Percentiles rank a stretch among this genome's conserved stretches.
Conservation (phyloP, 164 flowering plant species). For the Dillenia turbinata region DNA sequence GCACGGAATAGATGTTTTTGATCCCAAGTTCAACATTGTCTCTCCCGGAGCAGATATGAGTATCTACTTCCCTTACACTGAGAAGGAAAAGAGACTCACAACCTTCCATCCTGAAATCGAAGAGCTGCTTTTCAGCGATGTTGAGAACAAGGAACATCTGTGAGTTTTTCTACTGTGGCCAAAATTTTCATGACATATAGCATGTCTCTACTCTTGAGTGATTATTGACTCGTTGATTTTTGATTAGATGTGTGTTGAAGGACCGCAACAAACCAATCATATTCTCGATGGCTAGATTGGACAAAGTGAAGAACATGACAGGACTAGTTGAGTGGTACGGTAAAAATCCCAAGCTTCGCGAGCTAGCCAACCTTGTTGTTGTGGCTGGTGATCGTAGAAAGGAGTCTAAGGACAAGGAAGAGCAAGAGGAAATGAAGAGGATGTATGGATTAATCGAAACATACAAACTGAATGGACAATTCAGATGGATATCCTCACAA, state of each 20-base stretch:
- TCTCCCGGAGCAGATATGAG: slow-evolving; percentile 52
- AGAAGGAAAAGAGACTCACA: slow-evolving; percentile 26
- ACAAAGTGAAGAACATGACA: slow-evolving; percentile 41
- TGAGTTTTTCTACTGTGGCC: slow-evolving; percentile 11
- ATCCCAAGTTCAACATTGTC: slow-evolving; percentile 59
- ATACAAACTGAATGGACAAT: slow-evolving; percentile 23
- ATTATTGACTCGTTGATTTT: not conserved
- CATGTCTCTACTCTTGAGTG: not conserved
- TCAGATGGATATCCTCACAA: slow-evolving; percentile 28
- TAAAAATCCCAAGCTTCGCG: slow-evolving; percentile 33
- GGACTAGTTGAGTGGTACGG: slow-evolving; percentile 49
- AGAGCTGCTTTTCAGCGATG: slow-evolving; percentile 33
- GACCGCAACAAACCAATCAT: slow-evolving; percentile 44
- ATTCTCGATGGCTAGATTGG: slow-evolving; percentile 57
- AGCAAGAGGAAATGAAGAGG: slow-evolving; percentile 19
- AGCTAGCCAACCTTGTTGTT: slow-evolving; percentile 43
- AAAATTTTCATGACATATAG: too few species aligned
- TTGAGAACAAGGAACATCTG: slow-evolving; percentile 47
- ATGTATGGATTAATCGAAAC: slow-evolving; percentile 23
- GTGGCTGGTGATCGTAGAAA: slow-evolving; percentile 36
- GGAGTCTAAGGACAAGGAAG: slow-evolving; percentile 20
- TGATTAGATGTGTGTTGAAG: slow-evolving; percentile 3
- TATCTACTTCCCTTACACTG: slow-evolving; percentile 44
- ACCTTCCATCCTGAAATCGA: slow-evolving; percentile 39
- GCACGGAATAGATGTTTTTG: slow-evolving; percentile 46